Percentiles rank a stretch among this genome's conserved stretches.
Conservation (phyloP, 1,139 yeast genomes). For the Wickerhamomyces sp. region DNA sequence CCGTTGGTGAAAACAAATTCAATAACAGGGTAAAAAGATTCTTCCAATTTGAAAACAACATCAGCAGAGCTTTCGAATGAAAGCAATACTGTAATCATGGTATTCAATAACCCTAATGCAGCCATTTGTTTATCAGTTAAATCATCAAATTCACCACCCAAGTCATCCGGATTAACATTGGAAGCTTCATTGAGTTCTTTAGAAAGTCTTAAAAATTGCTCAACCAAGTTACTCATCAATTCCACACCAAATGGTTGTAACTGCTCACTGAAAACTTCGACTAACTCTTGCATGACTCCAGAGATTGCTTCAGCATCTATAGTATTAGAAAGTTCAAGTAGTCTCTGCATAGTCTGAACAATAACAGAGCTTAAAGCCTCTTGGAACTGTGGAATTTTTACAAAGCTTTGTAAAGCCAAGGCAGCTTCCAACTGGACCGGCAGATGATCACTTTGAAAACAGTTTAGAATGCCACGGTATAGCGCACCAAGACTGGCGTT, state of each 20-base stretch:
- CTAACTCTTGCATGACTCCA: conserved; percentile 94
- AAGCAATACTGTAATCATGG: conserved; percentile 80
- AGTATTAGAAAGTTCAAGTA: conserved; percentile 71
- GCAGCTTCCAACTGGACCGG: conserved; percentile 87
- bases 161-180: conserved; percentile 44
- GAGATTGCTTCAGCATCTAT: conserved; percentile 86
- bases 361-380: conserved; percentile 65
- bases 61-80: conserved; percentile 81
- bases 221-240: conserved; percentile 72
- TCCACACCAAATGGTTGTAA: conserved; percentile 92
- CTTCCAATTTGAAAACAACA: conserved; percentile 64
- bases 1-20: conserved; percentile 58
- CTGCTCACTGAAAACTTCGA: conserved; percentile 82
- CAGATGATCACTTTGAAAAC: conserved; percentile 54
- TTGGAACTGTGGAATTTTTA: conserved; percentile 60
- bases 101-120: conserved; percentile 80
- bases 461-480: conserved; percentile 63
- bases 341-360: conserved; percentile 76
- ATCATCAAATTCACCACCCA: conserved; percentile 42
- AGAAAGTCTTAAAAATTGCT: conserved; percentile 74
- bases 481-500: conserved; percentile 46
- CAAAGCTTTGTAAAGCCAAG: conserved; percentile 76
- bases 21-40: conserved; percentile 69
- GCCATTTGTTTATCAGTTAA: conserved; percentile 81
- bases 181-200: conserved; percentile 64